Evolutionary conservation across 306 rosid species (phyloP).

Genomic region (Prunus mongolica): DNA sequence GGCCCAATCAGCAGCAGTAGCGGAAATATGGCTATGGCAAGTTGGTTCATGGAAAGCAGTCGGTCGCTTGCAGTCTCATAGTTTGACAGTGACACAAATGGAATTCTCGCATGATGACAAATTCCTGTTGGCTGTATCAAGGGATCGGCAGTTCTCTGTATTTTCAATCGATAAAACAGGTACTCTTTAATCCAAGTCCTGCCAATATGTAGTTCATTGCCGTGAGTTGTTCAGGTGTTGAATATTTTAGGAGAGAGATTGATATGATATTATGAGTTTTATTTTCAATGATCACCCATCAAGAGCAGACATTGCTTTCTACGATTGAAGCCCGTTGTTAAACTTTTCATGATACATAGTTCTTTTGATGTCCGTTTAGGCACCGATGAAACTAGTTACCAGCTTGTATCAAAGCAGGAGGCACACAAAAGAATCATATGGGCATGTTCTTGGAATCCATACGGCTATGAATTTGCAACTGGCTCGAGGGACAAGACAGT

Average conservation of each 20-base stretch:
- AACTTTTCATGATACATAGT: not conserved
- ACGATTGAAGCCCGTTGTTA: not conserved
- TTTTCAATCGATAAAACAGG: slow-evolving; percentile 68
- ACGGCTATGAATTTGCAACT: slow-evolving; percentile 83
- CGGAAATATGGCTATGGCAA: slow-evolving; percentile 96
- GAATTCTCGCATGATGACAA: slow-evolving; percentile 78
- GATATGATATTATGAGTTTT: too few species aligned
- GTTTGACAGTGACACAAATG: slow-evolving; percentile 89
- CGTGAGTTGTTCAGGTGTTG: too few species aligned
- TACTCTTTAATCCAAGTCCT: slow-evolving; percentile 15
- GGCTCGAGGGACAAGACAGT: slow-evolving; percentile 87
- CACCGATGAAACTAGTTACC: slow-evolving; percentile 43
- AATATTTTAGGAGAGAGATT: too few species aligned
- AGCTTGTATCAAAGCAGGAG: slow-evolving; percentile 68
- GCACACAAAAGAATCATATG: slow-evolving; percentile 97
- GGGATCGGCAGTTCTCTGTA: slow-evolving; percentile 92
- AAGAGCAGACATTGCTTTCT: not conserved
- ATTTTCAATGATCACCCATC: not conserved
- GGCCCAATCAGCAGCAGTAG: slow-evolving; percentile 83
- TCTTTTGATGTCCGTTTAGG: slow-evolving; percentile 40
- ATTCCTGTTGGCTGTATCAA: slow-evolving; percentile 77
- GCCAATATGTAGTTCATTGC: not conserved
- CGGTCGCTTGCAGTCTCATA: slow-evolving; percentile 79
- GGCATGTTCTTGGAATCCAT: slow-evolving; percentile 96
- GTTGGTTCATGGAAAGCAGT: slow-evolving; percentile 92